Evolutionary conservation across 2,329 filamentous ascomycete species (phyloP), one percentile per base, ranked within the genome.

Genomic region (Fusarium oligoseptatum): DNA sequence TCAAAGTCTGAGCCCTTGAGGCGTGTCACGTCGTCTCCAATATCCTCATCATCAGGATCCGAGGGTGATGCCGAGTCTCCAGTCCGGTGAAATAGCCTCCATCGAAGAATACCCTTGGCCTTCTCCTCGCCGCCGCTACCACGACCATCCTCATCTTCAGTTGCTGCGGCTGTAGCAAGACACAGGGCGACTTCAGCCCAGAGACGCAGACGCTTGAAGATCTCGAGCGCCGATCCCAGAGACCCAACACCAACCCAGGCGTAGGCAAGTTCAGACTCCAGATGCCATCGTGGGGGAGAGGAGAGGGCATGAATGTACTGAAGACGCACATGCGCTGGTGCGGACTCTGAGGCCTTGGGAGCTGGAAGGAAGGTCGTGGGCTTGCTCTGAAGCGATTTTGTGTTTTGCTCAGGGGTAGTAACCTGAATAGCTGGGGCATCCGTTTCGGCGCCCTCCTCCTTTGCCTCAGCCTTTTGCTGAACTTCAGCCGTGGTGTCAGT

Each of bases 111-210:
- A 4, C 88, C 89, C 65, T 90, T 91, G 2, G 95, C 97, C 79
- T 97, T 97, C 27, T 93, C 93, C 83, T 98, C 95, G 3, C 88
- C 89, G 7, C 88, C 88, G 24, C 84, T 85, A 1, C 89, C 89
- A 6, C 89, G 84, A 2, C 83, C 90, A 61, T 84, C 85, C 67
- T 87, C 85, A 61, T 91, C 89, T 0, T 92, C 94, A 0, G 91
- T 87, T 61, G 84, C 86, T 22, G 84, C 89, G 55, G 81, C 87
- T 80, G 84, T 88, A 14, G 95, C 95, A 78, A 95, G 92, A 81
- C 97, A 99, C 2, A 99, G 87, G 0, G 97, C 96, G 6, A 95
- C 95, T 83, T 99, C 97, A 2, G 97, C 94, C 95, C 97, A 98
- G 82, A 98, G 92, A 66, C 95, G 92, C 20, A 99, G 85, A 4